Evolutionary conservation across 2,329 filamentous ascomycete genomes (phyloP).

Genomic region (Stagonosporopsis chrysanthemi): DNA sequence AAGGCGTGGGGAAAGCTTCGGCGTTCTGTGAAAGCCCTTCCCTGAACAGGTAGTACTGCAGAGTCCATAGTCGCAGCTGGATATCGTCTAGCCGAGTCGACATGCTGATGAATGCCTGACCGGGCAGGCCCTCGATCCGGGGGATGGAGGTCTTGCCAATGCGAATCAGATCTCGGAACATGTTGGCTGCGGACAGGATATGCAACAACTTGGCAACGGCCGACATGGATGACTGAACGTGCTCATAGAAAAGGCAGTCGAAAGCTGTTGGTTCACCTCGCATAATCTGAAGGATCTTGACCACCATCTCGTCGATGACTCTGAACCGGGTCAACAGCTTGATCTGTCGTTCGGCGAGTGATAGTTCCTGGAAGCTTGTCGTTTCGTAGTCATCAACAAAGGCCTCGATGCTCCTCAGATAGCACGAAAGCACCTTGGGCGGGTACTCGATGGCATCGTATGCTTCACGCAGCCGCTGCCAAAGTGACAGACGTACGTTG

Average conservation of each 20-base stretch:
- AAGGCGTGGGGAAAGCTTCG: constrained; percentile 68
- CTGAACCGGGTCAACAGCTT: constrained; percentile 79
- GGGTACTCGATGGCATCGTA: constrained; percentile 85
- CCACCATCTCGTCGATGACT: constrained; percentile 77
- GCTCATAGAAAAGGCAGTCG: constrained; percentile 82
- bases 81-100: constrained; percentile 81
- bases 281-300: constrained; percentile 70
- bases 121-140: constrained; percentile 61
- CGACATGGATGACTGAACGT: constrained; percentile 75
- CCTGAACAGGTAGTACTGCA: constrained; percentile 82
- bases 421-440: constrained; percentile 88
- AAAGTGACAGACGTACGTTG: constrained; percentile 84
- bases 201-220: constrained; percentile 75
- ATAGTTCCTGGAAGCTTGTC: constrained; percentile 62
- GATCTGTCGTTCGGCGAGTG: constrained; percentile 70
- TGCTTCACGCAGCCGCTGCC: constrained; percentile 88
- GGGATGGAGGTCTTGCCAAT: constrained; percentile 74
- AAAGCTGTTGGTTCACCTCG: constrained; percentile 74
- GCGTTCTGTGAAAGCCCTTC: constrained; percentile 74
- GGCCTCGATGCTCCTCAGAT: constrained; percentile 84
- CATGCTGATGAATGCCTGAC: constrained; percentile 53
- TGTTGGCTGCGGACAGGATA: constrained; percentile 78
- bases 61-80: constrained; percentile 85
- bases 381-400: constrained; percentile 74
- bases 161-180: constrained; percentile 86